These are phyloP conservation scores for Candida peoriensis DNA, from an alignment of 805 yeast genomes.

Conservation along the genomic window DNA sequence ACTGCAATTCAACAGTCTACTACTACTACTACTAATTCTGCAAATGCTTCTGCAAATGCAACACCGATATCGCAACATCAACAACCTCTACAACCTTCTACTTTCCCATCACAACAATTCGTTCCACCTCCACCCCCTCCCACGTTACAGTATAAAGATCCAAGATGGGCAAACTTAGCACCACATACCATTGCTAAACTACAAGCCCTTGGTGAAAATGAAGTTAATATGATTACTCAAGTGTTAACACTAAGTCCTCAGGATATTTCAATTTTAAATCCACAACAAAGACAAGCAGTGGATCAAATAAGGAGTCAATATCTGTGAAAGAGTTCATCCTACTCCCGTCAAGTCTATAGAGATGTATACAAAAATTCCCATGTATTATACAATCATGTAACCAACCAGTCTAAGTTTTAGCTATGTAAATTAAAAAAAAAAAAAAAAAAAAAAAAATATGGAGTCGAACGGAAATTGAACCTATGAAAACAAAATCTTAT, in stretches of 20 bases:
- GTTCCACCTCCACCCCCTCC: slow-evolving; percentile 1
- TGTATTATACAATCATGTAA: too few relatives aligned
- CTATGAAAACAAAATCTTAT: too few relatives aligned
- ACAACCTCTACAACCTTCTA: neutral
- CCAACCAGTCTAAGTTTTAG: too few relatives aligned
- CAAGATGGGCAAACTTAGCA: slow-evolving; percentile 10
- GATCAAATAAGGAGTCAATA: neutral
- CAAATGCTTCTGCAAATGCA: neutral
- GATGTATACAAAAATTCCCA: too few relatives aligned
- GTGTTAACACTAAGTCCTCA: slow-evolving; percentile 7
- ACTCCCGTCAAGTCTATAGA: too few relatives aligned
- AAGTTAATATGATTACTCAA: slow-evolving; percentile 9
- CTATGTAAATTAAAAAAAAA: too few relatives aligned
- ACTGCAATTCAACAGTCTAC: slow-evolving; percentile 34
- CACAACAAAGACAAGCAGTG: slow-evolving; percentile 1
- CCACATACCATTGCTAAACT: slow-evolving; percentile 6
- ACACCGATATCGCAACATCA: slow-evolving; percentile 1
- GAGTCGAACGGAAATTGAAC: too few relatives aligned
- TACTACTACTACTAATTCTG: too few relatives aligned
- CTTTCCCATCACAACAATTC: neutral
- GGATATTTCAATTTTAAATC: slow-evolving; percentile 3
- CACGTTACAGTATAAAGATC: slow-evolving; percentile 1
- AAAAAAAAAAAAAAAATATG: too few relatives aligned
- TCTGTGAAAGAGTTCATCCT: neutral
- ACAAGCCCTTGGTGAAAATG: slow-evolving; percentile 1